Evolutionary conservation across 148 eudicot species (phyloP).

Genomic region (Spergularia bocconei): DNA sequence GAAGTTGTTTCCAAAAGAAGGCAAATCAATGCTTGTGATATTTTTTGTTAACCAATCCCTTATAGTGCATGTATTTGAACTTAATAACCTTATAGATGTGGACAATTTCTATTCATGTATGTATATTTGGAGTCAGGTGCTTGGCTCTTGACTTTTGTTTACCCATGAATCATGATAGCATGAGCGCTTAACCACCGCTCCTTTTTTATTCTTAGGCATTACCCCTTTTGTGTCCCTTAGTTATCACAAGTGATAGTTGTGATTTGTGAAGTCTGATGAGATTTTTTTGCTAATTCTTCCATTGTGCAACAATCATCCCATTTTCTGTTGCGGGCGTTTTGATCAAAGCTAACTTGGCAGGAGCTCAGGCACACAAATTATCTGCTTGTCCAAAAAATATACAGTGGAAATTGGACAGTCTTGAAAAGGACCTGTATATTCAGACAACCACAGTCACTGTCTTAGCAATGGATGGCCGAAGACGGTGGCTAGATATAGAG

Average conservation of each 20-base stretch:
- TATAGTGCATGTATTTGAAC: background rate
- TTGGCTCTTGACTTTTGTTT: too few species aligned
- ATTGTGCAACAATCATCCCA: background rate
- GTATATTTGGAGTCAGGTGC: too few species aligned
- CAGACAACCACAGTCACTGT: conserved; percentile 71
- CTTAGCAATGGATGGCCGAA: conserved; percentile 93
- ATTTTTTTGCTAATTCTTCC: conserved; percentile 6
- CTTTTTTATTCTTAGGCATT: too few species aligned
- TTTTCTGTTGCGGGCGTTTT: background rate
- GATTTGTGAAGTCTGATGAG: background rate
- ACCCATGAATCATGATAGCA: too few species aligned
- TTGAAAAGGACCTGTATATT: conserved; percentile 88
- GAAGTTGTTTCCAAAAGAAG: background rate
- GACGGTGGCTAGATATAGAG: conserved; percentile 94
- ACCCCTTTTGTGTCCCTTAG: too few species aligned
- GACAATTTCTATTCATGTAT: too few species aligned
- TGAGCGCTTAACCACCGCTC: too few species aligned
- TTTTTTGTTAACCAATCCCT: background rate
- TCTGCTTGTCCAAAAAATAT: conserved; percentile 66
- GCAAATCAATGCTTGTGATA: background rate
- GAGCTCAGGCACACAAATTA: conserved; percentile 31
- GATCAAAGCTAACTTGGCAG: conserved; percentile 40
- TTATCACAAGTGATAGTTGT: background rate
- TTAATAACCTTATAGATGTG: background rate
- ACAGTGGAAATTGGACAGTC: conserved; percentile 73